Percentiles rank a stretch among this genome's conserved stretches.
Evolutionary conservation across 192 early-diverging fungal genomes (phyloP).

Genomic region (Allomyces macrogynus): DNA sequence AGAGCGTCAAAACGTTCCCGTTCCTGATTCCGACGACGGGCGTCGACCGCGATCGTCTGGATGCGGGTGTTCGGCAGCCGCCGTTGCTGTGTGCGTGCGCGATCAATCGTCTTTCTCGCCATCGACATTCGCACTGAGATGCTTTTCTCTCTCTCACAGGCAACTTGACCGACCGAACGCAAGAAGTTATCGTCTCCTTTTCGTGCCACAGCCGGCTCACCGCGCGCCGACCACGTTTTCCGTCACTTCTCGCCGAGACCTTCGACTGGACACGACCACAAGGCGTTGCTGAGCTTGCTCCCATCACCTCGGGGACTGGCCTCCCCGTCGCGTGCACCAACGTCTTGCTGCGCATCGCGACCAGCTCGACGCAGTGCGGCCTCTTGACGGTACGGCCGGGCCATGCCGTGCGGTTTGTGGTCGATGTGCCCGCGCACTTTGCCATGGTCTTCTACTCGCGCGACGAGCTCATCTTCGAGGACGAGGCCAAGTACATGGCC

Average conservation of each 20-base stretch:
- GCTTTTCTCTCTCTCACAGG: neutral
- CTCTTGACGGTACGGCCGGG: neutral
- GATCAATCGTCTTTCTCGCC: no score
- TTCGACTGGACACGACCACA: neutral
- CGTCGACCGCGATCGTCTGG: no score
- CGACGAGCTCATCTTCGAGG: neutral
- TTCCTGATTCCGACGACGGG: no score
- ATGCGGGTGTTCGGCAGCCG: no score
- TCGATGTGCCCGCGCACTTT: neutral
- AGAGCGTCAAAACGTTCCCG: no score
- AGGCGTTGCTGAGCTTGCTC: neutral
- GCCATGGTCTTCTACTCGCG: neutral
- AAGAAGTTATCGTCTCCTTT: neutral
- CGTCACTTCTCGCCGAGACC: neutral
- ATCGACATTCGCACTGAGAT: no score
- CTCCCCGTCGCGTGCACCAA: no score
- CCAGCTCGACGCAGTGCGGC: no score
- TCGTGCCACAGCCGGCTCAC: neutral
- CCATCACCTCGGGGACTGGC: neutral
- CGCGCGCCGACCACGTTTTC: neutral
- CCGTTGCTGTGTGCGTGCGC: no score
- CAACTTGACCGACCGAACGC: neutral
- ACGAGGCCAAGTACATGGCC: neutral
- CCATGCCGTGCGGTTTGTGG: neutral
- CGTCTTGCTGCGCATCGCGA: no score